Evolutionary conservation across 176 grass and related monocot species (phyloP).

Genomic region (Aegilops tauschii): DNA sequence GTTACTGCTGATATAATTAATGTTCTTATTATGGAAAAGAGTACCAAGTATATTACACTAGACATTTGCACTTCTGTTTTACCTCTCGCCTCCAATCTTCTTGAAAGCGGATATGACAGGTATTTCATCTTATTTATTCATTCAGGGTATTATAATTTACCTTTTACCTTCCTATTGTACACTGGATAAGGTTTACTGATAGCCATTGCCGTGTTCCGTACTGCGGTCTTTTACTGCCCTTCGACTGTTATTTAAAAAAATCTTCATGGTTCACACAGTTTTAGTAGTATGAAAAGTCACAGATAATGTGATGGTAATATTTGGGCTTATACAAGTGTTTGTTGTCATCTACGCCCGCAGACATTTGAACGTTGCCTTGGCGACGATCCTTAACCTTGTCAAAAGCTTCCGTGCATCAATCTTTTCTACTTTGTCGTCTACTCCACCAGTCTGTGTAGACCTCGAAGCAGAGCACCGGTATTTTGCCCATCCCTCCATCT

Average conservation of each 20-base stretch:
- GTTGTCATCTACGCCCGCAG: conserved; percentile 27
- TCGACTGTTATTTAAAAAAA: background rate
- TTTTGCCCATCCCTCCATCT: conserved; percentile 4
- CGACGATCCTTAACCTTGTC: conserved; percentile 49
- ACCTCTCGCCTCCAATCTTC: conserved; percentile 52
- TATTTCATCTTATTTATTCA: conserved; percentile 28
- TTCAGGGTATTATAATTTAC: conserved; percentile 18
- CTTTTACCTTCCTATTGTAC: conserved; percentile 26
- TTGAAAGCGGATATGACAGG: conserved; percentile 71
- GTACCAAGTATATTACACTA: conserved; percentile 45
- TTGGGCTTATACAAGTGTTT: background rate
- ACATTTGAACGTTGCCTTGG: conserved; percentile 57
- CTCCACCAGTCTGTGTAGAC: conserved; percentile 53
- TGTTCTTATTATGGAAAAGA: conserved; percentile 64
- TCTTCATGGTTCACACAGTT: background rate
- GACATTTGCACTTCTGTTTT: conserved; percentile 55
- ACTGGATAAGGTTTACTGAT: background rate
- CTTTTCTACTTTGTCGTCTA: conserved; percentile 49
- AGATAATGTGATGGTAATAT: background rate
- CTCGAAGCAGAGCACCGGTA: conserved; percentile 64
- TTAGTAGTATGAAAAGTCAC: conserved; percentile 1
- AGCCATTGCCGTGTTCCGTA: background rate
- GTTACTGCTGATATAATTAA: conserved; percentile 61
- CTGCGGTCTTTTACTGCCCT: background rate
- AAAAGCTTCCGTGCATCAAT: conserved; percentile 59